Evolutionary conservation across 257 asterid genomes (phyloP).

Genomic region (Datura wrightii): DNA sequence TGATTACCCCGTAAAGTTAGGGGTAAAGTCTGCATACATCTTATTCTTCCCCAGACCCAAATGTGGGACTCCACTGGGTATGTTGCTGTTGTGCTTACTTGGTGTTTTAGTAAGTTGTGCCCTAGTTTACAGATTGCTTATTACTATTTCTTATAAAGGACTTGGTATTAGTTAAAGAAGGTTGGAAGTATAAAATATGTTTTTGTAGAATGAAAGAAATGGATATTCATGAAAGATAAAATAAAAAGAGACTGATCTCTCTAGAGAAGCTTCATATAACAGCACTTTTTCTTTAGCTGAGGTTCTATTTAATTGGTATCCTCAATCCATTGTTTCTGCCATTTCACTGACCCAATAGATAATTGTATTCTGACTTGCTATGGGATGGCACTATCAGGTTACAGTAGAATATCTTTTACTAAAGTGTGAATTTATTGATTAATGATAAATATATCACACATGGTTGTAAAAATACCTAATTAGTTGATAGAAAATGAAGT

Average conservation of each 20-base stretch:
- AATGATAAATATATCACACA: not conserved
- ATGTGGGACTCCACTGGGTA: not conserved
- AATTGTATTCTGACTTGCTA: not conserved
- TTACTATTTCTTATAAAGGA: not conserved
- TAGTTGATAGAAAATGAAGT: not conserved
- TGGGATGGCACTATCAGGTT: not conserved
- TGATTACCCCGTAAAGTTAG: not conserved
- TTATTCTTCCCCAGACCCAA: too few relatives aligned
- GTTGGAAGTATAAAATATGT: not conserved
- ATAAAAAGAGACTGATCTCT: not conserved
- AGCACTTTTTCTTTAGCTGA: not conserved
- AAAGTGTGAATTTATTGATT: not conserved
- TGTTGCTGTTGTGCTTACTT: not conserved
- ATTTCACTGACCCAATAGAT: not conserved
- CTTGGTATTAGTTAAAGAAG: not conserved
- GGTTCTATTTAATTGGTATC: not conserved
- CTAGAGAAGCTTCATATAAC: not conserved
- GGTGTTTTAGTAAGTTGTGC: not conserved
- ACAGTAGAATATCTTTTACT: not conserved
- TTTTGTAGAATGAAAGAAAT: not conserved
- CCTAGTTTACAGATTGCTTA: conserved; percentile 1
- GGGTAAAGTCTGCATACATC: too few relatives aligned
- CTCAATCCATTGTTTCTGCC: not conserved
- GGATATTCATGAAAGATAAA: not conserved
- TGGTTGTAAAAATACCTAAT: not conserved